These are phyloP conservation scores for Suillus subaureus DNA, from an alignment of 768 basidiomycete species.

Conservation along the genomic window DNA sequence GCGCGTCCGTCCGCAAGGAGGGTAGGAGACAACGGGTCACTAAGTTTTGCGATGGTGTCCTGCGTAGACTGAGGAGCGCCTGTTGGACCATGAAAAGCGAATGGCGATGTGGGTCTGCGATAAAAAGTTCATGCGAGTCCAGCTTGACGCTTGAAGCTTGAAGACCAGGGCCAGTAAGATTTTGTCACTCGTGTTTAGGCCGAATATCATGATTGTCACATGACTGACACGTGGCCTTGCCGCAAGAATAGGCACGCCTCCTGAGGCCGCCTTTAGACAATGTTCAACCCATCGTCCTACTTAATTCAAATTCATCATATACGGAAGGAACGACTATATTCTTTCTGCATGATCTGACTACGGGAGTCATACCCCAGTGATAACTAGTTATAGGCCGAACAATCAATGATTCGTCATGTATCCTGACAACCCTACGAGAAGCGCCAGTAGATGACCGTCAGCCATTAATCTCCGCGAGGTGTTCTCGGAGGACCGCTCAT, in stretches of 20 bases:
- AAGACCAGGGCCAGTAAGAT: too few relatives aligned
- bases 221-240: neutral
- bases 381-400: neutral
- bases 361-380: neutral
- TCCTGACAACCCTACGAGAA: neutral
- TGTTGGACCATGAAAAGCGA: slow-evolving; percentile 78
- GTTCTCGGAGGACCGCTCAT: neutral
- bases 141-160: neutral
- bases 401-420: neutral
- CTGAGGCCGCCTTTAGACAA: neutral
- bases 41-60: slow-evolving; percentile 86
- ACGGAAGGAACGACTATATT: neutral
- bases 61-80: slow-evolving; percentile 81
- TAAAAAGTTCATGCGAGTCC: slow-evolving; percentile 47
- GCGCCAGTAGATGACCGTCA: neutral
- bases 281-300: neutral
- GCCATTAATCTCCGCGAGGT: neutral
- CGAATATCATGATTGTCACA: too few relatives aligned
- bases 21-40: slow-evolving; percentile 86
- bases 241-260: too few relatives aligned
- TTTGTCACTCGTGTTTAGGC: too few relatives aligned
- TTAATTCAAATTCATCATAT: neutral
- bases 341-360: neutral
- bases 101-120: slow-evolving; percentile 85
- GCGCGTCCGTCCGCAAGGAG: slow-evolving; percentile 91